These are phyloP conservation scores for Usnea hakonensis DNA, from an alignment of 495 filamentous ascomycete genomes.

Conservation along the genomic window DNA sequence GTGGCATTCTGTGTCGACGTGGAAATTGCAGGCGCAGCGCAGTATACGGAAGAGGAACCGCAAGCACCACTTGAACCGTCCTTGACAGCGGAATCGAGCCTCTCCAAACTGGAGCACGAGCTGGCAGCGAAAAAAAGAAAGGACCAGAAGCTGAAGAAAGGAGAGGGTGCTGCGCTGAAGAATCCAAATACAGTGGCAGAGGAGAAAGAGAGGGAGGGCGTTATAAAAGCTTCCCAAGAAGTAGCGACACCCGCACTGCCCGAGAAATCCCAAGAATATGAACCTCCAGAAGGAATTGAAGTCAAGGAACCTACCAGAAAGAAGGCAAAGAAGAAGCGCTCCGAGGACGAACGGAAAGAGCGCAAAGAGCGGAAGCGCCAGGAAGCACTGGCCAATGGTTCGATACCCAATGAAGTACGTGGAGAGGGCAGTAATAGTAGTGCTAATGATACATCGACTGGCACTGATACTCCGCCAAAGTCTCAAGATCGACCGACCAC, in stretches of 20 bases:
- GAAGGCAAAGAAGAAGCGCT: slow-evolving; percentile 86
- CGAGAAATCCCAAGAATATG: slow-evolving; percentile 4
- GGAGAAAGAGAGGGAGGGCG: slow-evolving; percentile 49
- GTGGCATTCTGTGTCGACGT: slow-evolving; percentile 97
- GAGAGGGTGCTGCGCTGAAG: slow-evolving; percentile 62
- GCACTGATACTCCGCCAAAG: slow-evolving; percentile 34
- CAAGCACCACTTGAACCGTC: slow-evolving; percentile 26
- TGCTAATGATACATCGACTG: slow-evolving; percentile 36
- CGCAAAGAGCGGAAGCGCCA: slow-evolving; percentile 74
- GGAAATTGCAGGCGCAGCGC: slow-evolving; percentile 73
- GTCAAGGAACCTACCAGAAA: slow-evolving; percentile 54
- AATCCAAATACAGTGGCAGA: slow-evolving; percentile 45
- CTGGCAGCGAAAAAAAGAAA: slow-evolving; percentile 32
- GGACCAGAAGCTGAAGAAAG: slow-evolving; percentile 57
- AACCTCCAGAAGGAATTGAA: slow-evolving; percentile 32
- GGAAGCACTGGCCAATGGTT: slow-evolving; percentile 73
- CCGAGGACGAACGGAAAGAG: slow-evolving; percentile 79
- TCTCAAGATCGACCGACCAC: slow-evolving; percentile 70
- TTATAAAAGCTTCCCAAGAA: slow-evolving; percentile 41
- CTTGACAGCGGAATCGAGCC: slow-evolving; percentile 28
- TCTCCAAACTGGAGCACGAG: slow-evolving; percentile 22
- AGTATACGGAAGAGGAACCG: slow-evolving; percentile 31
- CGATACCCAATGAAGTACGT: slow-evolving; percentile 68
- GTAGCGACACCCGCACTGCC: slow-evolving; percentile 3
- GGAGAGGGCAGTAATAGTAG: slow-evolving; percentile 46